A percentile compares a stretch with the other conserved stretches of the same genome.
phyloP scores from a whole-genome alignment of 495 filamentous ascomycete species.

The Jackrogersella multiformis region DNA sequence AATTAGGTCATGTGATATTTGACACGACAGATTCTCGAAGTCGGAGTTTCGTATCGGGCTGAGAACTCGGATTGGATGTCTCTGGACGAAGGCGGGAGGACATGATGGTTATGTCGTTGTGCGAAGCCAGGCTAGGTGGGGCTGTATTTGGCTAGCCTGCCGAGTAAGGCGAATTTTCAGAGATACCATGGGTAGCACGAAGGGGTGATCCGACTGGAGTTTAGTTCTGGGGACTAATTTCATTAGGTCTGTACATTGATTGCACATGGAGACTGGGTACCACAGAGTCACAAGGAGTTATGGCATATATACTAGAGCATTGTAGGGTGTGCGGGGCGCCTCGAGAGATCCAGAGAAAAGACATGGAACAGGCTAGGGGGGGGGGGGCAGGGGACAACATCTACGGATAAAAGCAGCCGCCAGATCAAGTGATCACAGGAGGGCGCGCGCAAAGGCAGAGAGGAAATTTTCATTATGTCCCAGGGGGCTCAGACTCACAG shows the following conservation, averaged over 20 bases:
- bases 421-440: conserved; percentile 32
- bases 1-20: conserved; percentile 7
- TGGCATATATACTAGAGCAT: conserved; percentile 43
- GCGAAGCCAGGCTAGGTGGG: conserved; percentile 19
- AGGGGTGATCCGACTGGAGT: conserved; percentile 20
- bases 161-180: conserved; percentile 17
- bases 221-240: conserved; percentile 22
- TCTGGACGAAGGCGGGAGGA: conserved; percentile 8
- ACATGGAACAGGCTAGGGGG: conserved; percentile 19
- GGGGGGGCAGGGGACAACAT: not conserved
- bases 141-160: conserved; percentile 31
- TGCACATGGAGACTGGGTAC: conserved; percentile 12
- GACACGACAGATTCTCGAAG: conserved; percentile 7
- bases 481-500: conserved; percentile 12
- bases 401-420: conserved; percentile 15
- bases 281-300: conserved; percentile 35
- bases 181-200: conserved; percentile 19
- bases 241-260: conserved; percentile 30
- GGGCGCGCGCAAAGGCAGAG: not conserved
- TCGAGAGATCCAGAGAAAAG: conserved; percentile 37
- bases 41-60: conserved; percentile 3
- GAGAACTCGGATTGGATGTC: conserved; percentile 17
- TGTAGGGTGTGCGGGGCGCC: conserved; percentile 26
- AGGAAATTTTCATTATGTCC: conserved; percentile 31
- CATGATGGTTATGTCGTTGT: conserved; percentile 17